Evolutionary conservation across 371 early-diverging fungal genomes (phyloP).

Genomic region (Syncephalis fuscata): DNA sequence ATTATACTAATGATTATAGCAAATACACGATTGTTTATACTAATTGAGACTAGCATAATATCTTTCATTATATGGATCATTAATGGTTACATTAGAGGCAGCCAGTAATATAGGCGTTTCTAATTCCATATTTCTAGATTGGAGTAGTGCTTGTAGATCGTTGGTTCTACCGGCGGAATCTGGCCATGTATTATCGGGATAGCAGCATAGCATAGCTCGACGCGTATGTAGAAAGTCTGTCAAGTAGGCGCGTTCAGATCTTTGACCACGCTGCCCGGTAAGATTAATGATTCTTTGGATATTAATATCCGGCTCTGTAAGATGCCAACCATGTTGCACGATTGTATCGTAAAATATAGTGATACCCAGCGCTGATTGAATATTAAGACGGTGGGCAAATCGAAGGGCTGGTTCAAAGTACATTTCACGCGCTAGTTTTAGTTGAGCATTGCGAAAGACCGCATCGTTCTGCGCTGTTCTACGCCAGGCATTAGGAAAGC

Average conservation of each 20-base stretch:
- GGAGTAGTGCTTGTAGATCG: not conserved
- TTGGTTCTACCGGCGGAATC: not conserved
- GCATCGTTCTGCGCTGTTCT: not conserved
- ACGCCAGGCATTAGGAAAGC: not conserved
- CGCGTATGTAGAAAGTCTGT: not conserved
- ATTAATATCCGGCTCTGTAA: not conserved
- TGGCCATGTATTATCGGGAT: not conserved
- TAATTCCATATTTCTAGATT: not conserved
- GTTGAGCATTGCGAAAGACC: not conserved
- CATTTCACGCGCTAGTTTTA: not conserved
- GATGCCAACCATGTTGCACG: slow-evolving; percentile 1
- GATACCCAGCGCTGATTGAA: not conserved
- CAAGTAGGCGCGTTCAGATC: not conserved
- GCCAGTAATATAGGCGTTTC: not conserved
- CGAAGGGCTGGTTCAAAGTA: not conserved
- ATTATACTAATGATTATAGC: too few species aligned
- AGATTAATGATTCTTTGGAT: not conserved
- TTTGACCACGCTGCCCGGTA: not conserved
- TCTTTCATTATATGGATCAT: too few species aligned
- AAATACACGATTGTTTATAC: too few species aligned
- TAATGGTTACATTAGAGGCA: too few species aligned
- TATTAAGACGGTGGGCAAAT: not conserved
- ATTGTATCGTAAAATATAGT: not conserved
- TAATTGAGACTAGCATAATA: too few species aligned
- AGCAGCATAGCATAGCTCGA: not conserved